phyloP scores from a whole-genome alignment of 2,329 filamentous ascomycete genomes.

The Nigrospora osmanthi region DNA sequence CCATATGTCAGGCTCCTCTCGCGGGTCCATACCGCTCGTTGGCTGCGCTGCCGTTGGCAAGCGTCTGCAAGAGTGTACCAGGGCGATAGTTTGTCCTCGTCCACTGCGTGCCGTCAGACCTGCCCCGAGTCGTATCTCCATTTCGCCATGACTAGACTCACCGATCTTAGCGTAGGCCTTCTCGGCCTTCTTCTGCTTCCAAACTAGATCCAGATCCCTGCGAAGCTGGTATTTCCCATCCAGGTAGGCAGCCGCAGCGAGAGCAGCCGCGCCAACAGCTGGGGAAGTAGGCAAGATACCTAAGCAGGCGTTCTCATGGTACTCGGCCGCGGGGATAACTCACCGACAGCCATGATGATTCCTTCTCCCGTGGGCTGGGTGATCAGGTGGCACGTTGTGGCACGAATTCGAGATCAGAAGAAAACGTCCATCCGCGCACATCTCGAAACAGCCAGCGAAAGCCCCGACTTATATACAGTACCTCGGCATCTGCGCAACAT shows the following conservation, averaged over 20 bases:
- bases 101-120: constrained; percentile 21
- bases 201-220: constrained; percentile 44
- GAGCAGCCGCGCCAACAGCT: constrained; percentile 7
- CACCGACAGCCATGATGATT: neutral
- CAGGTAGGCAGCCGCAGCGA: constrained; percentile 40
- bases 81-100: constrained; percentile 41
- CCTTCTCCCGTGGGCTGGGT: too few species aligned
- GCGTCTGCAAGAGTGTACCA: constrained; percentile 56
- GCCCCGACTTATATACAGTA: too few species aligned
- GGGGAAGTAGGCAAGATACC: too few species aligned
- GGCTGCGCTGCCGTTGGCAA: constrained; percentile 37
- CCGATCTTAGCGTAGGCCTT: constrained; percentile 35
- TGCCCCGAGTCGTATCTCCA: neutral
- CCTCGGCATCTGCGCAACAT: too few species aligned
- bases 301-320: neutral
- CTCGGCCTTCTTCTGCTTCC: constrained; percentile 24
- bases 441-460: too few species aligned
- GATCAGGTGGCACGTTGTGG: too few species aligned
- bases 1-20: constrained; percentile 48
- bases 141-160: constrained; percentile 16
- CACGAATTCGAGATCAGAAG: too few species aligned
- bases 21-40: constrained; percentile 57
- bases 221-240: constrained; percentile 58
- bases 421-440: too few species aligned
- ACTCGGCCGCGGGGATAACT: neutral